Percentiles rank a stretch among this genome's conserved stretches.
Evolutionary conservation across 805 yeast species (phyloP).

Genomic region (Groenewaldozyma tartarivorans): DNA sequence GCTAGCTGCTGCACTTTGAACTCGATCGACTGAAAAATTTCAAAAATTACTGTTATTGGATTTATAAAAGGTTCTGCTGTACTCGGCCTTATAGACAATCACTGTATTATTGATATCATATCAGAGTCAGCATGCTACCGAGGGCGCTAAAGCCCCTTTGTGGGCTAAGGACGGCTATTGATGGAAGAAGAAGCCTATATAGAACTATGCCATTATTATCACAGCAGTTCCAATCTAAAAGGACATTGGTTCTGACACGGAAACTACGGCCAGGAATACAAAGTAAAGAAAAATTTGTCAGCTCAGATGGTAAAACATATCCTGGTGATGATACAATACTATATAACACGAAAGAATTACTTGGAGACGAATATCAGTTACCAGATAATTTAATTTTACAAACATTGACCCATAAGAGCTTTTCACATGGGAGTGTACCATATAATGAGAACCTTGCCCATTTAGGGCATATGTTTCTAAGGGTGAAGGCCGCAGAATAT

Average conservation of each 20-base stretch:
- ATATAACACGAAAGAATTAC: constrained; percentile 38
- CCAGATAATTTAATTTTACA: constrained; percentile 61
- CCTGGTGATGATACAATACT: constrained; percentile 43
- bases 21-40: no score
- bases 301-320: constrained; percentile 39
- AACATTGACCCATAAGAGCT: constrained; percentile 85
- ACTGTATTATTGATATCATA: no score
- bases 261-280: not conserved
- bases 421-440: constrained; percentile 84
- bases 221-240: no score
- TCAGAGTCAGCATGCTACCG: no score
- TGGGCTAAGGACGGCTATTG: no score
- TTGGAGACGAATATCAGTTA: constrained; percentile 42
- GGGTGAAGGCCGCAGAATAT: constrained; percentile 17
- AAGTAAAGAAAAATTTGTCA: not conserved
- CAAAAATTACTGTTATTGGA: no score
- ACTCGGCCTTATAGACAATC: no score
- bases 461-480: constrained; percentile 36
- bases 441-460: constrained; percentile 78
- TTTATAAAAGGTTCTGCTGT: no score
- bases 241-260: not conserved
- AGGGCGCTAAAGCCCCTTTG: no score
- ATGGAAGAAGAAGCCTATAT: no score
- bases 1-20: no score
- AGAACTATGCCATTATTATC: no score